Base-by-base conservation (phyloP, 1,139 yeast species). In the Hansenula anomala region DNA sequence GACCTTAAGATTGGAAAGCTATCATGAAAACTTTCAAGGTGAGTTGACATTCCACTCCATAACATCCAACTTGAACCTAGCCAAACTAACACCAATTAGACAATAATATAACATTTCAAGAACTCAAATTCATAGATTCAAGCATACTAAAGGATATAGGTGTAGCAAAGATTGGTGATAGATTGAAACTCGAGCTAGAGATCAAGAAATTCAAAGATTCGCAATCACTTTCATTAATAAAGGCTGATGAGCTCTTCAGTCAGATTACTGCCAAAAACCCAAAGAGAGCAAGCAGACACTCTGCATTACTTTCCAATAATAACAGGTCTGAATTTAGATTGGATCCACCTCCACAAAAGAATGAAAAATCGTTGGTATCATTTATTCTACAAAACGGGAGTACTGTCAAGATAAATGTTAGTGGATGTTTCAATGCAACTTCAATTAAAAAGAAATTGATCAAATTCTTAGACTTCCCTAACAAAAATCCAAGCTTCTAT, bases 341-440 rank as follows among this genome's bases (percentile, higher is more conserved):
- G 11, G 43, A 55, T 3, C 46, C 57, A 13, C 61, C 61, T 1
- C 47, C 47, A 28, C 39, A 41, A 12, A 46, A 37, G 10, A 48
- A 38, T 20, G 63, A 59, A 22, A 67, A 60, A 28, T 50, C 52
- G 1, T 39, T 56, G 34, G 59, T 57, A 3, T 56, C 63, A 3
- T 82, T 89, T 47, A 84, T 89, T 30, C 67, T 80, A 17, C 83
- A 79, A 38, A 85, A 80, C 58, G 97, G 97, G 0, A 70, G 82
- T n/a, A 71, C 80, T 7, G 81, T 81, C 50, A 71, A 75, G 37
- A 81, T 88, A 30, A 81, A 83, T 52, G 82, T 88, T 1, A 75
- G 80, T 12, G 95, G 90, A 1, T 86, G 95, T 55, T 82, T 79
- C 58, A 83, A 82, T 54, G 90, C 96, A 1, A 84, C 78, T 40